These are phyloP conservation scores for Eragrostis curvula DNA, from an alignment of 176 grass and related monocot genomes.

Conservation along the genomic window DNA sequence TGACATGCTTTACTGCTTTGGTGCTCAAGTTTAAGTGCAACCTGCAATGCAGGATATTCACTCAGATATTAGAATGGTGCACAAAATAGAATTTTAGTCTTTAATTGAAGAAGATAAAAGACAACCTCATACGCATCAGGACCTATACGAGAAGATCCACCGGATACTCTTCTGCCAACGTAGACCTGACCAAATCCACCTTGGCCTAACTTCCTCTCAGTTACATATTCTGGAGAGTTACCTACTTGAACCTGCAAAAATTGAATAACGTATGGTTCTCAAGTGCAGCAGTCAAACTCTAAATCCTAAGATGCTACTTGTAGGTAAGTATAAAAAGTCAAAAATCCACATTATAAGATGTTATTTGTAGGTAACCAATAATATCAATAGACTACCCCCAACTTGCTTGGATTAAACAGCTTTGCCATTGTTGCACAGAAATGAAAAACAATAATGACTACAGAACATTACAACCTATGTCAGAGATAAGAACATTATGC, in stretches of 20 bases:
- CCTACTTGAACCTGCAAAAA: constrained; percentile 85
- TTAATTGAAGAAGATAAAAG: constrained; percentile 39
- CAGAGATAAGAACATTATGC: neutral
- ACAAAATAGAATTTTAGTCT: constrained; percentile 6
- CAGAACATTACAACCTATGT: neutral
- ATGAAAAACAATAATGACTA: neutral
- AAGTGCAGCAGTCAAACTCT: constrained; percentile 2
- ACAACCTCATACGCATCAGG: constrained; percentile 89
- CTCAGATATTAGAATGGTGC: constrained; percentile 5
- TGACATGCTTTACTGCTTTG: constrained; percentile 83
- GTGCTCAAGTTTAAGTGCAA: constrained; percentile 93
- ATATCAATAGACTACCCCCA: no score
- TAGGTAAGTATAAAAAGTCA: constrained; percentile 1
- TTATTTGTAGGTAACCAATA: no score
- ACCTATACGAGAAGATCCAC: constrained; percentile 63
- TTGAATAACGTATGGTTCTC: neutral
- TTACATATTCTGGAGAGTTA: constrained; percentile 79
- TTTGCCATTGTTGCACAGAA: neutral
- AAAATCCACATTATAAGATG: neutral
- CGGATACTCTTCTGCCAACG: constrained; percentile 86
- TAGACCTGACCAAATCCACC: constrained; percentile 97
- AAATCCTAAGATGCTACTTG: neutral
- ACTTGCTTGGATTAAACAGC: no score
- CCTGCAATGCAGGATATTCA: constrained; percentile 43
- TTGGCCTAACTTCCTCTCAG: constrained; percentile 88